Percentiles rank a stretch among this genome's conserved stretches.
These are phyloP conservation scores for Cladophialophora chaetospira DNA, from an alignment of 2,329 filamentous ascomycete species.

Conservation along the genomic window DNA sequence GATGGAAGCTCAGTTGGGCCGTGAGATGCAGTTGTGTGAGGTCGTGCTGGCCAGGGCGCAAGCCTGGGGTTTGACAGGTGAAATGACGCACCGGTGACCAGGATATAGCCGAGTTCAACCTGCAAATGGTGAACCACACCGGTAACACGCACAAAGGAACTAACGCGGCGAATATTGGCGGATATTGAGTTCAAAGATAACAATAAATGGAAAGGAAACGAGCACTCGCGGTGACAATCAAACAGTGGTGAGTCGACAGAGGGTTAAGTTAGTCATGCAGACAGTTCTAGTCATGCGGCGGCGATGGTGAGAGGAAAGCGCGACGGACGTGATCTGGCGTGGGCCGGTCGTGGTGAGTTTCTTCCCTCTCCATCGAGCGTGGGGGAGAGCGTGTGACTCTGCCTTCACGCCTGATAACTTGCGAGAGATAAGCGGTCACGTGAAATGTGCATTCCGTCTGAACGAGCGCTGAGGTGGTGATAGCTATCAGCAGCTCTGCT, in stretches of 20 bases:
- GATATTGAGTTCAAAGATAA: not conserved
- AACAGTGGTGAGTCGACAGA: not conserved
- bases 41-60: slow-evolving; percentile 8
- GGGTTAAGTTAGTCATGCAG: slow-evolving; percentile 10
- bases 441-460: not conserved
- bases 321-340: not conserved
- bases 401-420: too few species aligned
- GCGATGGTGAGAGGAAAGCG: not conserved
- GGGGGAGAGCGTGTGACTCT: not conserved
- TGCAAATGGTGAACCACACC: not conserved
- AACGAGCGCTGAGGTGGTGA: too few species aligned
- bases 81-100: slow-evolving; percentile 14
- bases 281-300: slow-evolving; percentile 1
- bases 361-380: not conserved
- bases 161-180: slow-evolving; percentile 1
- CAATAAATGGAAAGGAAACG: not conserved
- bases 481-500: too few species aligned
- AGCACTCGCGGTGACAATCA: not conserved
- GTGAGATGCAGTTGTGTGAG: slow-evolving; percentile 11
- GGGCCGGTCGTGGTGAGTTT: not conserved
- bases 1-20: slow-evolving; percentile 3
- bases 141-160: slow-evolving; percentile 1
- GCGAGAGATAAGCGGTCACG: not conserved
- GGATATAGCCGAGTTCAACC: too few species aligned
- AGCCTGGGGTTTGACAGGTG: slow-evolving; percentile 10